Evolutionary conservation across 192 early-diverging fungal species (phyloP).

Genomic region (Dimargaris verticillata): DNA sequence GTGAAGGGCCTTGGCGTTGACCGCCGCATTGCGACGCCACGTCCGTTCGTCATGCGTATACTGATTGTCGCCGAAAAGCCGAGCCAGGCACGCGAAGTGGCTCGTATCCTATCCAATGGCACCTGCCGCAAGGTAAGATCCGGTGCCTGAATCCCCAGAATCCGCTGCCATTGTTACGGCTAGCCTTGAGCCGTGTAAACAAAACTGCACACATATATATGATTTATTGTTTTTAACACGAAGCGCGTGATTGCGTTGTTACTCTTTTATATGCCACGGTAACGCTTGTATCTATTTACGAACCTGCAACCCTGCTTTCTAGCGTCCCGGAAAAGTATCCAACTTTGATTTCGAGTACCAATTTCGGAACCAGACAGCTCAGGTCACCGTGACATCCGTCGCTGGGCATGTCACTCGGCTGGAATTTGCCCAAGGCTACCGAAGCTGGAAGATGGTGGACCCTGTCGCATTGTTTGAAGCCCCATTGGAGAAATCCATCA

Average conservation of each 20-base stretch:
- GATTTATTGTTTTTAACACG: too few species aligned
- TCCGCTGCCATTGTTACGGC: too few species aligned
- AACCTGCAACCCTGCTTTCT: too few species aligned
- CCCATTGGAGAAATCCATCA: constrained; percentile 35
- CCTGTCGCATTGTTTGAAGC: constrained; percentile 52
- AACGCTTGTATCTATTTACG: too few species aligned
- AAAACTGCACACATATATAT: too few species aligned
- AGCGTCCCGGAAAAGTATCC: constrained; percentile 7
- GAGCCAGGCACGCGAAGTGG: constrained; percentile 68
- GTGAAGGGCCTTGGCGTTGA: too few species aligned
- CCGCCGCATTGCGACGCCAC: too few species aligned
- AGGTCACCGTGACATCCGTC: constrained; percentile 70
- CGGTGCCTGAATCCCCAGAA: constrained; percentile 34
- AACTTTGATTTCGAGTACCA: constrained; percentile 68
- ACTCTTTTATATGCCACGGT: too few species aligned
- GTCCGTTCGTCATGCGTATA: constrained; percentile 37
- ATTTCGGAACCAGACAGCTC: constrained; percentile 29
- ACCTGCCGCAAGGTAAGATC: constrained; percentile 21
- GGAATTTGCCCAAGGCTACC: constrained; percentile 46
- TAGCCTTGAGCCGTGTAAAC: too few species aligned
- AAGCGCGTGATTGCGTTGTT: too few species aligned
- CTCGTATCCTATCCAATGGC: constrained; percentile 49
- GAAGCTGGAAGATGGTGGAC: constrained; percentile 41
- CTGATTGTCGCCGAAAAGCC: constrained; percentile 97
- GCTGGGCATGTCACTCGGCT: constrained; percentile 54